Evolutionary conservation across 2,329 filamentous ascomycete species (phyloP), one percentile per base, ranked within the genome.

Genomic region (Alternaria sp.): DNA sequence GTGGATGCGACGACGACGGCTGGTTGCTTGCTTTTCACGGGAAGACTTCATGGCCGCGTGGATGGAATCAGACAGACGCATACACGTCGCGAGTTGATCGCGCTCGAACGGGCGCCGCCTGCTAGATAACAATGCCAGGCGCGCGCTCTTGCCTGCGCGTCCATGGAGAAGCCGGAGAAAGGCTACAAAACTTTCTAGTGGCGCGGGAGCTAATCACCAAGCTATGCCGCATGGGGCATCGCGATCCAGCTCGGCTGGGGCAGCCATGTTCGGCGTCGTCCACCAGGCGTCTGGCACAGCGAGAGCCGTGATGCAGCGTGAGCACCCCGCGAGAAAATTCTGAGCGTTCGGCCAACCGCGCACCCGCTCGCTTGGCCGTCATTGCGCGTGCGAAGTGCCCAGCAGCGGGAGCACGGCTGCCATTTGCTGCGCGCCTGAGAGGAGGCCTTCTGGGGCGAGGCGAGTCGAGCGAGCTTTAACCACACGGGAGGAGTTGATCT

Each of bases 131-230:
- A 17, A 9, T 21, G 5, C 25, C 5, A n/a, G 15, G 25, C 26
- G 17, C 49, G n/a, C 26, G 15, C 28, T 49, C 45, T 49, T 49
- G 60, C 58, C 30, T n/a, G 43, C 28, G n/a, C 45, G 21, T 51
- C 67, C 62, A 68, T 74, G 76, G 75, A 78, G 75, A 78, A 65
- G 67, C 75, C 76, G 76, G 76, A 78, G 76, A 78, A 69, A 72
- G 68, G 50, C 43, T 45, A 59, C 40, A 60, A 57, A 67, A 49
- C 40, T 11, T 30, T 51, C 40, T 15, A 55, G 69, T 66, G 70
- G 69, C 66, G 71, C 71, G 68, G 74, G 65, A 72, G 67, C 70
- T 73, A 72, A 43, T 2, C 13, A 10, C 25, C 12, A 9, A 9
- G 44, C 67, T 62, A 68, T 36, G 32, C 66, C 57, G 9, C 5